Percentiles rank a stretch among this genome's conserved stretches.
phyloP scores from a whole-genome alignment of 192 early-diverging fungal genomes.

The Chytriomyces confervae region DNA sequence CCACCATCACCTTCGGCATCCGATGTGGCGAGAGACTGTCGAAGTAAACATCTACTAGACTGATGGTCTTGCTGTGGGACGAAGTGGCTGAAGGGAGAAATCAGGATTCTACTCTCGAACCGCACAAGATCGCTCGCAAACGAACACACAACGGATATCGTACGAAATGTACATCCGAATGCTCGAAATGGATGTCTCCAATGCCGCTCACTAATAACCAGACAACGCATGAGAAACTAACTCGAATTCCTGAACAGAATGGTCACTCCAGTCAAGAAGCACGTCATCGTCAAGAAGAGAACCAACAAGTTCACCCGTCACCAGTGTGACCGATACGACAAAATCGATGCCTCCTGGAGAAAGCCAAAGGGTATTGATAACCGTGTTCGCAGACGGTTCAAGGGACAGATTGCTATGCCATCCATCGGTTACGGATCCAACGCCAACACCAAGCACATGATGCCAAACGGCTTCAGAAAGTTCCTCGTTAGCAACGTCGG shows the following conservation, averaged over 20 bases:
- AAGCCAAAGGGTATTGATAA: slow-evolving; percentile 99
- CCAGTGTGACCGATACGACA: slow-evolving; percentile 98
- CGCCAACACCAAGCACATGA: slow-evolving; percentile 92
- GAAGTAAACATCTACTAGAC: no score
- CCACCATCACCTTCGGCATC: no score
- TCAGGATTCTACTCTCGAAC: no score
- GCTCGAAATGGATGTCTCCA: no score
- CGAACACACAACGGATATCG: no score
- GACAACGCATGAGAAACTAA: no score
- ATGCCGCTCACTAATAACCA: no score
- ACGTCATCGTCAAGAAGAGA: slow-evolving; percentile 99
- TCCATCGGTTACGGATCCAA: slow-evolving; percentile 99
- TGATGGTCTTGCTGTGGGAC: no score
- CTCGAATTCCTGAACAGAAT: slow-evolving; percentile 56
- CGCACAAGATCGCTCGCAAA: no score
- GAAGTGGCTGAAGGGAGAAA: no score
- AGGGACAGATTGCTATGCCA: slow-evolving; percentile 96
- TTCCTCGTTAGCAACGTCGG: slow-evolving; percentile 89
- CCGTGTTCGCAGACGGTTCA: slow-evolving; percentile 97
- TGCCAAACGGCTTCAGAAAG: slow-evolving; percentile 99
- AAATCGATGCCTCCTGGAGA: slow-evolving; percentile 95
- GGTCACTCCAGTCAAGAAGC: slow-evolving; percentile 93
- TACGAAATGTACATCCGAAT: no score
- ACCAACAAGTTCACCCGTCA: slow-evolving; percentile 95
- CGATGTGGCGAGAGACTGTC: no score